Conservation (phyloP, 805 yeast genomes). For the Barnettozyma pratensis region DNA sequence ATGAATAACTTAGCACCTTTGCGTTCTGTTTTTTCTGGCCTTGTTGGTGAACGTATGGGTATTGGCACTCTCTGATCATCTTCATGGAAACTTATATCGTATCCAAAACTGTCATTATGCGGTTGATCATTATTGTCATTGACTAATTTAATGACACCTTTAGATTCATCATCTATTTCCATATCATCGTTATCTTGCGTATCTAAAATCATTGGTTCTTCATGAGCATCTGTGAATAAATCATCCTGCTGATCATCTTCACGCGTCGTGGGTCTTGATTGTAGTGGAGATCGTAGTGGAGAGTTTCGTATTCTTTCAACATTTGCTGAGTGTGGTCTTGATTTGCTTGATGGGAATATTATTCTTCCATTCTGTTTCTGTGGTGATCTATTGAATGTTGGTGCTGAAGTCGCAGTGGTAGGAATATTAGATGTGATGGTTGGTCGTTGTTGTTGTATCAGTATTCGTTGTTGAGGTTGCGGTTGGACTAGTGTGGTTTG, state of each 20-base stretch:
- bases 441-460: constrained; percentile 1
- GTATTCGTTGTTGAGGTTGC: not conserved
- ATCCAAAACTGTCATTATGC: constrained; percentile 5
- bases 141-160: constrained; percentile 14
- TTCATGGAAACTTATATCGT: constrained; percentile 1
- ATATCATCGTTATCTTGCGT: constrained; percentile 20
- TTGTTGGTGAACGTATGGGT: not conserved
- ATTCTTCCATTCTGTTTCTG: constrained; percentile 9
- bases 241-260: constrained; percentile 15
- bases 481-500: constrained; percentile 19
- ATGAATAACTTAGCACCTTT: constrained; percentile 17
- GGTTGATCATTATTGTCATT: constrained; percentile 13
- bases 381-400: constrained; percentile 2
- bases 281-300: constrained; percentile 15
- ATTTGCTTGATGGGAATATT: constrained; percentile 8
- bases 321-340: constrained; percentile 12
- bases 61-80: not conserved
- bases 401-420: not conserved
- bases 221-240: constrained; percentile 18
- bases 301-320: constrained; percentile 1
- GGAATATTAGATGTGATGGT: not conserved
- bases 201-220: constrained; percentile 11
- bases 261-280: constrained; percentile 13
- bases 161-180: constrained; percentile 28
- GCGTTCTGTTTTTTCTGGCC: not conserved